These are phyloP conservation scores for Colletotrichum orbiculare DNA, from an alignment of 2,329 filamentous ascomycete species.

Conservation along the genomic window DNA sequence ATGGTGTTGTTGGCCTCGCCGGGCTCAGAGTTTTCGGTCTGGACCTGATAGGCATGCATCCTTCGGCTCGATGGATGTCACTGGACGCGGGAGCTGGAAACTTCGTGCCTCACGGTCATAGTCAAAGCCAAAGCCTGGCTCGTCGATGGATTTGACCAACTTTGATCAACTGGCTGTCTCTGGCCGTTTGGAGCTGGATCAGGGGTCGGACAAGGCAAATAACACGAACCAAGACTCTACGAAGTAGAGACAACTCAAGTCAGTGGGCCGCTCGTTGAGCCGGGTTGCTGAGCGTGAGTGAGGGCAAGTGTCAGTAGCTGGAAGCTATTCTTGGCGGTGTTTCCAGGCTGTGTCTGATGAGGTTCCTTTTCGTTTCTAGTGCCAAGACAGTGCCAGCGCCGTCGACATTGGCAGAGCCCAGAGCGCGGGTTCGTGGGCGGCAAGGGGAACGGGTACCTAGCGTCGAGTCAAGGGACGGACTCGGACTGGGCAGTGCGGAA, in stretches of 20 bases:
- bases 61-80: not conserved
- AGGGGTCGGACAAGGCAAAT: constrained; percentile 10
- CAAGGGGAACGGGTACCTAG: constrained; percentile 28
- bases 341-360: constrained; percentile 21
- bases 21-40: constrained; percentile 33
- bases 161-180: not conserved
- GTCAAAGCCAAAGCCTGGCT: no score
- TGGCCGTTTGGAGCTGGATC: constrained; percentile 21
- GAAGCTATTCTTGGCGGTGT: constrained; percentile 8
- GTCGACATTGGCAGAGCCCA: not conserved
- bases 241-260: constrained; percentile 6
- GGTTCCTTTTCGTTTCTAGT: constrained; percentile 29
- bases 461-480: constrained; percentile 9
- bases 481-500: constrained; percentile 27
- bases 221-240: not conserved
- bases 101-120: no score
- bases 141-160: not conserved
- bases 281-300: no score
- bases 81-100: no score
- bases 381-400: constrained; percentile 6
- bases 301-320: not conserved
- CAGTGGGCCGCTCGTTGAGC: no score
- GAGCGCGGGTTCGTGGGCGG: constrained; percentile 23
- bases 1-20: constrained; percentile 26
- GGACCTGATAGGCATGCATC: constrained; percentile 27